Evolutionary conservation across 306 rosid species (phyloP), one percentile per base, ranked within the genome.

Genomic region (Dalbergia oliveri): DNA sequence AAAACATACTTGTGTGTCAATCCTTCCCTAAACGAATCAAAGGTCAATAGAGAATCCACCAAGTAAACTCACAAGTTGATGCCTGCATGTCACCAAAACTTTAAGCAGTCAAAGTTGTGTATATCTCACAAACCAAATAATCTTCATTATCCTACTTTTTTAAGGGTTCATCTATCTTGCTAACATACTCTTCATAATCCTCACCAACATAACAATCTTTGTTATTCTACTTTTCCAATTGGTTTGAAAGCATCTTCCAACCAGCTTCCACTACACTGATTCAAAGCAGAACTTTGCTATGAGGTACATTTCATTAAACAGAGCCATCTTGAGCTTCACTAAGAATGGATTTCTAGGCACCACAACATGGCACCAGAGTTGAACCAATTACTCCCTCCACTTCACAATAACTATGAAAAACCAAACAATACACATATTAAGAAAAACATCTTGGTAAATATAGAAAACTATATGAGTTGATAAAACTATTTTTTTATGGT

Each of bases 191-290:
- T 62, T 65, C 56, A 12, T 43, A 8, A 43, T 10, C 16, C 16
- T 77, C 14, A 62, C 51, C 35, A 81, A 65, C 59, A 26, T 37
- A 37, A 81, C 66, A 80, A 80, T 65, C 39, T 62, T 62, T 23
- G 59, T 23, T 35, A 57, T 35, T 33, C 19, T 2, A 8, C 41
- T 45, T 45, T 4, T 50, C 8, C 5, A 6, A 3, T n/a, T 72
- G 66, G 57, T 51, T 71, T 72, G 73, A 72, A 63, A 51, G 66
- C 79, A 63, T 14, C 56, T 35, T 50, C 51, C 79, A 77, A 14
- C 45, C 31, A 72, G 51, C 73, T 63, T 13, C 31, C 44, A 51
- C 9, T 71, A 10, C 54, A 26, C 9, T 31, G 23, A 47, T 12
- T 47, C 23, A 0, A 39, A 66, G 16, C 51, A 54, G 59, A 67